Conservation (phyloP, 768 basidiomycete species). For the Psilocybe cubensis region DNA sequence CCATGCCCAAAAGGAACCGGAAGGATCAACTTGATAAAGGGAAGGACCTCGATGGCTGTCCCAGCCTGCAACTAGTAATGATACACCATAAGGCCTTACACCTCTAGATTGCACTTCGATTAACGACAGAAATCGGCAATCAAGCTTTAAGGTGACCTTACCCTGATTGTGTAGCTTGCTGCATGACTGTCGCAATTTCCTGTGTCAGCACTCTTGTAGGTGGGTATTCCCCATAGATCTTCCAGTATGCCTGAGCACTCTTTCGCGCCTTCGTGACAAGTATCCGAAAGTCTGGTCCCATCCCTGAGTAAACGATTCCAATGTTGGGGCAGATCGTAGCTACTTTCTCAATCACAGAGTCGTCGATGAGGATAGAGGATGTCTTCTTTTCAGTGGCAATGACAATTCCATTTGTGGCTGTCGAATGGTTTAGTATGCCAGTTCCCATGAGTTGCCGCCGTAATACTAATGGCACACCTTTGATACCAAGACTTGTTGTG, state of each 20-base stretch:
- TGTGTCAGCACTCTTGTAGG: slow-evolving; percentile 95
- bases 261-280: slow-evolving; percentile 94
- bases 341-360: slow-evolving; percentile 97
- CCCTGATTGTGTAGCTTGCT: slow-evolving; percentile 99
- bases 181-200: slow-evolving; percentile 98
- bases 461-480: slow-evolving; percentile 61
- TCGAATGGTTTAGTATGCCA: slow-evolving; percentile 18
- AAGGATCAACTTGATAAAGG: slow-evolving; percentile 99
- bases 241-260: slow-evolving; percentile 99
- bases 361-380: slow-evolving; percentile 96
- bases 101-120: slow-evolving; percentile 62
- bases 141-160: slow-evolving; percentile 41
- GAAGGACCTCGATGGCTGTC: slow-evolving; percentile 92
- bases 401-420: slow-evolving; percentile 98
- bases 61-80: slow-evolving; percentile 96
- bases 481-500: slow-evolving; percentile 97
- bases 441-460: slow-evolving; percentile 16
- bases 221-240: slow-evolving; percentile 98
- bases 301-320: slow-evolving; percentile 98
- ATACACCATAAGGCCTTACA: slow-evolving; percentile 98
- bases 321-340: slow-evolving; percentile 98
- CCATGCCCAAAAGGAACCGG: slow-evolving; percentile 99
- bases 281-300: slow-evolving; percentile 98
- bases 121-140: slow-evolving; percentile 13
- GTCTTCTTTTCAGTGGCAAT: slow-evolving; percentile 99